Evolutionary conservation across 441 rosid species (phyloP).

Genomic region (Gossypium schwendimanii): DNA sequence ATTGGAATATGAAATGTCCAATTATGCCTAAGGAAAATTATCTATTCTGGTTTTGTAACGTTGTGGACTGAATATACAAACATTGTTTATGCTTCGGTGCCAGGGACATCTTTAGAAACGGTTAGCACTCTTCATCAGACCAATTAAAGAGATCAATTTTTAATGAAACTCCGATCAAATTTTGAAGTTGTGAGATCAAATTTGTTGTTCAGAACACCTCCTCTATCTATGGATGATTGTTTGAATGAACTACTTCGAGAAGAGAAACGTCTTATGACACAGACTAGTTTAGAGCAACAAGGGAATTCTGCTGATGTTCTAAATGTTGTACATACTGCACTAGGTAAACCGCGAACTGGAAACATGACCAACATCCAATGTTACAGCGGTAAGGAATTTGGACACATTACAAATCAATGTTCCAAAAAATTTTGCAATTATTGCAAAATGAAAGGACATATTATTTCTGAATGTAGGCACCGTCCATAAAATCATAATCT

Average conservation of each 20-base stretch:
- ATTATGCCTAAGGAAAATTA: too few relatives aligned
- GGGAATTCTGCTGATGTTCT: not conserved
- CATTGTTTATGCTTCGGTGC: not conserved
- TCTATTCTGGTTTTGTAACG: too few relatives aligned
- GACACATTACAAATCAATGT: not conserved
- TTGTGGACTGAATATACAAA: too few relatives aligned
- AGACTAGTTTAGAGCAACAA: not conserved
- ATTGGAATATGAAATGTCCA: too few relatives aligned
- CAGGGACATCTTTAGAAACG: not conserved
- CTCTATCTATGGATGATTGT: not conserved
- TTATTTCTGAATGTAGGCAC: too few relatives aligned
- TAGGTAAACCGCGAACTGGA: not conserved
- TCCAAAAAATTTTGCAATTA: not conserved
- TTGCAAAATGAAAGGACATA: not conserved
- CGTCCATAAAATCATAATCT: too few relatives aligned
- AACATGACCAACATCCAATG: not conserved
- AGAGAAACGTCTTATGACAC: not conserved
- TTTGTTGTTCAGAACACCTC: not conserved
- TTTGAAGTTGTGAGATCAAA: not conserved
- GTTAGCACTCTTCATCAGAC: not conserved
- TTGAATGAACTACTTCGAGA: not conserved
- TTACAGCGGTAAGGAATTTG: not conserved
- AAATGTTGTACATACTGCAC: not conserved
- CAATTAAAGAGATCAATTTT: too few relatives aligned
- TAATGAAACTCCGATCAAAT: not conserved